Percentiles rank a stretch among this genome's conserved stretches.
Evolutionary conservation across 306 rosid species (phyloP).

Genomic region (Prunus campanulata): DNA sequence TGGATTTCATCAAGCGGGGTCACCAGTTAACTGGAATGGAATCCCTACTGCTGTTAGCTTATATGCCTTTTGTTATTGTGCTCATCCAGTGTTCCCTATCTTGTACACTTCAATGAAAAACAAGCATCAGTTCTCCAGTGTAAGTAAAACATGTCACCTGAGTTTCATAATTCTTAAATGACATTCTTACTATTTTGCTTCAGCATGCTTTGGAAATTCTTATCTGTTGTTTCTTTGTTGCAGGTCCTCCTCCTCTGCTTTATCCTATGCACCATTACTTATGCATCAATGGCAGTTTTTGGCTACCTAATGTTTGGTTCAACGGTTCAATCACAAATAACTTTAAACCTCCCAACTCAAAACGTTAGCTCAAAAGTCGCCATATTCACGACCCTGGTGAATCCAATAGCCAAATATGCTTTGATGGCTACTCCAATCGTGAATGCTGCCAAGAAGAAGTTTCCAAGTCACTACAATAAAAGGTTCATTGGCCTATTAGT

Average conservation of each 20-base stretch:
- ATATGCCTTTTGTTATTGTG: constrained; percentile 79
- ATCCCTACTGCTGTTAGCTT: constrained; percentile 68
- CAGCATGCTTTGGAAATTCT: not conserved
- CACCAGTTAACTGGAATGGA: constrained; percentile 51
- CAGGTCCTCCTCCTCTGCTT: constrained; percentile 70
- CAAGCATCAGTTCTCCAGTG: constrained; percentile 76
- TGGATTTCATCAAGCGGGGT: constrained; percentile 52
- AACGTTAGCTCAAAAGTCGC: constrained; percentile 18
- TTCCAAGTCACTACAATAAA: constrained; percentile 38
- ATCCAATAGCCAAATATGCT: constrained; percentile 53
- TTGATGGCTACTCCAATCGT: constrained; percentile 61
- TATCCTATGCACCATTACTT: constrained; percentile 39
- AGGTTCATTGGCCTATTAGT: constrained; percentile 27
- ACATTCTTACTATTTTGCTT: not conserved
- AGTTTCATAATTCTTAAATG: not conserved
- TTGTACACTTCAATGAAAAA: constrained; percentile 71
- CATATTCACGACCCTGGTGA: constrained; percentile 22
- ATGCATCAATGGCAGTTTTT: constrained; percentile 65
- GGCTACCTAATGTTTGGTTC: constrained; percentile 77
- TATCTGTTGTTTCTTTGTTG: constrained; percentile 6
- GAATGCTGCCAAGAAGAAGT: constrained; percentile 42
- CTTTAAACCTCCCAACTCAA: constrained; percentile 11
- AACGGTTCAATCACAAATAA: constrained; percentile 37
- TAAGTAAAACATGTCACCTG: constrained; percentile 31
- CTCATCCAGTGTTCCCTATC: constrained; percentile 87